Percentiles rank a stretch among this genome's conserved stretches.
These are phyloP conservation scores for Exutisphaerella laricina DNA, from an alignment of 2,329 filamentous ascomycete species.

Conservation along the genomic window DNA sequence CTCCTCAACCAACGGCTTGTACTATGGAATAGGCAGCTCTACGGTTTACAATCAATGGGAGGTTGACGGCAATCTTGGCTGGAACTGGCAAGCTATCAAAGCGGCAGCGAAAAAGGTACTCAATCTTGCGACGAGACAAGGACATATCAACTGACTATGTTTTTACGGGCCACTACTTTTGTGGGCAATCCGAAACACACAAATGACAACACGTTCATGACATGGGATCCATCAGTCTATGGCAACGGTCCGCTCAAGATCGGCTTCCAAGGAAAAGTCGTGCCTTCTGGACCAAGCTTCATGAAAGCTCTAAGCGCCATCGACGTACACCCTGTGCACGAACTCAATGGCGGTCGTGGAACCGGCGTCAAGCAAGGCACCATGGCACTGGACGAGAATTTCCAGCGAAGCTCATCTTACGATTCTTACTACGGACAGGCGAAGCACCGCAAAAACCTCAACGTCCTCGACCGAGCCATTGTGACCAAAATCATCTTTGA, in stretches of 20 bases:
- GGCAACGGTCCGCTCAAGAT: slow-evolving; percentile 18
- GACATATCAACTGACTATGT: too few relatives aligned
- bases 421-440: slow-evolving; percentile 15
- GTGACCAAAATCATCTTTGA: slow-evolving; percentile 16
- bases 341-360: slow-evolving; percentile 13
- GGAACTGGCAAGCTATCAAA: slow-evolving; percentile 13
- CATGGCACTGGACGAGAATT: slow-evolving; percentile 15
- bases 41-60: slow-evolving; percentile 15
- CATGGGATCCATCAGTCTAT: slow-evolving; percentile 15
- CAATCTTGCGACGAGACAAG: too few relatives aligned
- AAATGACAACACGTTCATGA: slow-evolving; percentile 18
- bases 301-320: slow-evolving; percentile 16
- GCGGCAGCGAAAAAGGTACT: slow-evolving; percentile 11
- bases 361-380: slow-evolving; percentile 17
- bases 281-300: slow-evolving; percentile 13
- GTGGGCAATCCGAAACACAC: slow-evolving; percentile 15
- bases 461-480: slow-evolving; percentile 12
- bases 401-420: slow-evolving; percentile 13
- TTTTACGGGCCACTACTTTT: slow-evolving; percentile 13
- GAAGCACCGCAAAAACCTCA: slow-evolving; percentile 10
- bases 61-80: slow-evolving; percentile 14
- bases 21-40: slow-evolving; percentile 12
- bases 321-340: slow-evolving; percentile 8
- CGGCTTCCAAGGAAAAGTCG: slow-evolving; percentile 17
- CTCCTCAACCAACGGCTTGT: slow-evolving; percentile 16